These are phyloP conservation scores for Antitrichia curtipendula DNA, from an alignment of 225 moss, liverwort and hornwort species.

Conservation along the genomic window DNA sequence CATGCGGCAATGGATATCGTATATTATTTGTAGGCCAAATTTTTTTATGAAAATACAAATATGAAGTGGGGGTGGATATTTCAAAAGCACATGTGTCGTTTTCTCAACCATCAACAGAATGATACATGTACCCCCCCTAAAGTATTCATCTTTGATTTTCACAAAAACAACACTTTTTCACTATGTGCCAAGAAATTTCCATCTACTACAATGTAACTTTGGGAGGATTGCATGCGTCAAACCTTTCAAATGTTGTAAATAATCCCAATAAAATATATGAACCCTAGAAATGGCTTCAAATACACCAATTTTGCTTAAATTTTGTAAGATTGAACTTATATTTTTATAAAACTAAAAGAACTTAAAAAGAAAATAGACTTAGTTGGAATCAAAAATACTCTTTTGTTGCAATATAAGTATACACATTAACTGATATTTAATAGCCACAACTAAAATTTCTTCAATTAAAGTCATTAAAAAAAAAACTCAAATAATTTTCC, in stretches of 20 bases:
- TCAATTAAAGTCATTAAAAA: neutral
- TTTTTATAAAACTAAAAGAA: neutral
- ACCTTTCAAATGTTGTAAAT: too few species aligned
- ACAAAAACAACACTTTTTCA: too few species aligned
- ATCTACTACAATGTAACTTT: too few species aligned
- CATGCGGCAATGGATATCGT: too few species aligned
- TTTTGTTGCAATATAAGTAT: neutral
- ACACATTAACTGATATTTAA: neutral
- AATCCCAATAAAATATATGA: fast-evolving
- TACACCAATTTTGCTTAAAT: neutral
- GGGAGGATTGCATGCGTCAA: neutral
- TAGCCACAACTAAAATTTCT: neutral
- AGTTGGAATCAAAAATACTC: neutral
- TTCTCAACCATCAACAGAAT: too few species aligned
- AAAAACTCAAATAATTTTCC: neutral
- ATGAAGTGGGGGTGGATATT: too few species aligned
- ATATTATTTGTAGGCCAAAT: too few species aligned
- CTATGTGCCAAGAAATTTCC: too few species aligned
- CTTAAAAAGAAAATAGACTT: neutral
- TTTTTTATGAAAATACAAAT: too few species aligned
- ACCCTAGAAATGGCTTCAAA: neutral
- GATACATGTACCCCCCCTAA: too few species aligned
- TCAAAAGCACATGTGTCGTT: too few species aligned
- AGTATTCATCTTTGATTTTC: too few species aligned
- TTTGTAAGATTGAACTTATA: neutral